Evolutionary conservation across 768 basidiomycete species (phyloP), one percentile per base, ranked within the genome.

Genomic region (Lactifluus pinguis): DNA sequence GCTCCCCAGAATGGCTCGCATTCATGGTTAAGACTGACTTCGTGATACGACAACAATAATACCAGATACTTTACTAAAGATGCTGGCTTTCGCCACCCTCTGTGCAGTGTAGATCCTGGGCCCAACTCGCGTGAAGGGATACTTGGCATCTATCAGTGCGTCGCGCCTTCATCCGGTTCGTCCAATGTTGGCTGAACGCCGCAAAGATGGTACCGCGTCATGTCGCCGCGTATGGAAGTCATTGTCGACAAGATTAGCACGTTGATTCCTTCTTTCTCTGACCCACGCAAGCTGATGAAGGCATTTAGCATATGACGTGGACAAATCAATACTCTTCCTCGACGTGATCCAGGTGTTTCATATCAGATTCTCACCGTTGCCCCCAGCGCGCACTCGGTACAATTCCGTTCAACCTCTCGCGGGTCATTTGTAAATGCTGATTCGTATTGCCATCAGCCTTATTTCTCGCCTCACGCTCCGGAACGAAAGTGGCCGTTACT

Each of bases 91-190:
- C 76, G 75, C 44, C 84, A 87, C 69, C 83, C 85, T 0, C 59
- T 86, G 30, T 85, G 79, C 73, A 69, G 72, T 45, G 78, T 86
- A 14, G 56, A 68, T 3, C 70, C 78, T 4, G 76, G 68, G 0
- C 75, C 78, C n/a, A 75, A 76, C 55, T 84, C 84, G 15, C 76
- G 84, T 54, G 78, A 82, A 17, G 71, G 73, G 19, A 73, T 87
- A 30, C 73, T 86, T 3, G 82, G 76, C 10, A 76, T 86, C 34
- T 85, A 81, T 68, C 82, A 84, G 79, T 82, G 59, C 34, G 78
- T 68, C n/a, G 21, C n/a, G 30, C 19, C 21, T 25, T 2, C 13
- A n/a, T n/a, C 13, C 45, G 45, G 6, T 13, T 30, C 10, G 7
- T 25, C 5, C 44, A 15, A 10, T 2, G 6, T 39, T 39, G 36